Conservation (phyloP, 2,329 filamentous ascomycete genomes). For the Nemania sp. region DNA sequence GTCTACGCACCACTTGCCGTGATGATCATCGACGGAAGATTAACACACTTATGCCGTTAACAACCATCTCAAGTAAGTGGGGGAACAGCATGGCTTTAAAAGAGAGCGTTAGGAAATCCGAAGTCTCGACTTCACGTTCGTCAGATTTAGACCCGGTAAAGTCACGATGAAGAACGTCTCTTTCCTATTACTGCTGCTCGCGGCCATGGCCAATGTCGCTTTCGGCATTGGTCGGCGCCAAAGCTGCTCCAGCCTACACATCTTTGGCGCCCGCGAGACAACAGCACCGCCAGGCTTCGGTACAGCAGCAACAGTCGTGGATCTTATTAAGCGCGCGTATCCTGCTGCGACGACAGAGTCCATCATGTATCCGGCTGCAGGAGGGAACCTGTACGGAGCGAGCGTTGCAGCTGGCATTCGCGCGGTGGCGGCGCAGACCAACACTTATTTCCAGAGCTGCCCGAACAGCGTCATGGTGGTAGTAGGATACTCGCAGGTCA, state of each 20-base stretch:
- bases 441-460: conserved; percentile 64
- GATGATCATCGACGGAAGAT: conserved; percentile 11
- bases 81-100: conserved; percentile 8
- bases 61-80: not conserved
- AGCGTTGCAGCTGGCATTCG: conserved; percentile 65
- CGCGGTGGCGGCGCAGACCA: conserved; percentile 62
- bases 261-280: conserved; percentile 64
- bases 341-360: conserved; percentile 59
- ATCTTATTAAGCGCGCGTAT: conserved; percentile 53
- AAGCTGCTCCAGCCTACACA: conserved; percentile 58
- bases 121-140: not conserved
- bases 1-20: conserved; percentile 3
- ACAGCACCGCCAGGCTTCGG: conserved; percentile 61
- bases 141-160: not conserved
- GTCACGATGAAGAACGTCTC: conserved; percentile 18
- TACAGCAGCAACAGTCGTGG: conserved; percentile 57
- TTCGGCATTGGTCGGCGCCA: conserved; percentile 13
- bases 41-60: not conserved
- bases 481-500: conserved; percentile 71
- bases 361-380: conserved; percentile 66
- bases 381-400: conserved; percentile 64
- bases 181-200: conserved; percentile 14
- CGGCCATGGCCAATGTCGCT: conserved; percentile 1
- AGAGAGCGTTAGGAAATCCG: not conserved
- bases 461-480: conserved; percentile 67